Base-by-base conservation (phyloP, 768 basidiomycete genomes). In the Calocera viscosa region DNA sequence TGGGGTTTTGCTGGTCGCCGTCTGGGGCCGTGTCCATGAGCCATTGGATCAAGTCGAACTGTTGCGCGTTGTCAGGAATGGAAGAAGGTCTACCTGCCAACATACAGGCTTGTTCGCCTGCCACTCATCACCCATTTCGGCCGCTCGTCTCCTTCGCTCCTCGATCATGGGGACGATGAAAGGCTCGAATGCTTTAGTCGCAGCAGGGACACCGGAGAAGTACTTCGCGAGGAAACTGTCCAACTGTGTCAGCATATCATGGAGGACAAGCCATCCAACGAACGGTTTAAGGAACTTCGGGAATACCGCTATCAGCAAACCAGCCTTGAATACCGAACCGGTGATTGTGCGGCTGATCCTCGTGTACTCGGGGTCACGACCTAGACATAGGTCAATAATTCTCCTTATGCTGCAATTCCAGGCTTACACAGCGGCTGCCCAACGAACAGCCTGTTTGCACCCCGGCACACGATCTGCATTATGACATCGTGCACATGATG, bases 351-450 rank as follows among this genome's bases (percentile, higher is more conserved):
- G 72, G n/a, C 72, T 74, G 16, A 79, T 68, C 7, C 71, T 66
- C 1, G 75, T 68, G 71, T 79, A 82, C 1, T 75, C 78, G 8
- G 72, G 69, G 63, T 81, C 67, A 10, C 78, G 77, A 67, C 81
- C 81, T 82, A 24, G 24, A 63, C 14, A 38, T 14, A 5, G 7
- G 35, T 38, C 35, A 38, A n/a, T n/a, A n/a, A 38, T 14, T 38
- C 14, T 38, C 5, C 14, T 14, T 14, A 14, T 38, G 5, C 35
- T 14, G 35, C 35, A 14, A 38, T 5, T n/a, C n/a, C 35, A 38
- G n/a, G n/a, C 35, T 38, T 5, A 38, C 35, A 38, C 7, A 38
- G 35, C 14, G 35, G 35, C 14, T 5, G 7, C 5, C 35, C 35
- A 38, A 38, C 35, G 35, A 38, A 38, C 35, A 38, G 35, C 35